Percentiles rank a stretch among this genome's conserved stretches.
phyloP scores from a whole-genome alignment of 305 asterid genomes.

The Solanum aculeatissimum region DNA sequence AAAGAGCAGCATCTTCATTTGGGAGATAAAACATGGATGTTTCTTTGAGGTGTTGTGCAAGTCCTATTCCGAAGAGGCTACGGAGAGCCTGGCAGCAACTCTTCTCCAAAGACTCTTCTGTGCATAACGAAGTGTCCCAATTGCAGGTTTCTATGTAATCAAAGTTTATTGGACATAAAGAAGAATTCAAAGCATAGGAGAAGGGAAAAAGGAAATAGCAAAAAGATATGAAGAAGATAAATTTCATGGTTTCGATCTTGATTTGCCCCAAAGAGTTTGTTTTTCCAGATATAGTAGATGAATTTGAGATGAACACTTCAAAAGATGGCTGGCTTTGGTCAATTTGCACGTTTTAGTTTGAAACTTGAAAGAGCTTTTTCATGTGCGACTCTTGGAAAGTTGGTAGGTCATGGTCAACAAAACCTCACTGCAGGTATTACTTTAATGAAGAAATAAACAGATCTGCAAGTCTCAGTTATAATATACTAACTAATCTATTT shows the following conservation, averaged over 20 bases:
- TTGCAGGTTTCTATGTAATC: conserved; percentile 42
- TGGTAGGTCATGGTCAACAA: not conserved
- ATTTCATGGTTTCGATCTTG: not conserved
- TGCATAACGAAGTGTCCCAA: conserved; percentile 50
- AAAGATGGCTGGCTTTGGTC: not conserved
- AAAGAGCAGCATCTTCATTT: conserved; percentile 23
- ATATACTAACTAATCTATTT: not conserved
- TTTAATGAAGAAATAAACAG: not conserved
- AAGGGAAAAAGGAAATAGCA: not conserved
- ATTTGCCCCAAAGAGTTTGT: not conserved
- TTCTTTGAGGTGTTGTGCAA: conserved; percentile 30
- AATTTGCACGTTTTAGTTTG: not conserved
- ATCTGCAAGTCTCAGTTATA: not conserved
- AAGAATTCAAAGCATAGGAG: conserved; percentile 10
- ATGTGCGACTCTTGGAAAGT: not conserved
- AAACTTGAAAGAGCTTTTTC: not conserved
- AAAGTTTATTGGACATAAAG: conserved; percentile 46
- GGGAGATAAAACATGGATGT: conserved; percentile 51
- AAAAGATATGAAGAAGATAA: not conserved
- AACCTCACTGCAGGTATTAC: not conserved
- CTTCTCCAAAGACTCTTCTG: conserved; percentile 10
- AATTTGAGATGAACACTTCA: not conserved
- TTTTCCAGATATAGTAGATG: not conserved
- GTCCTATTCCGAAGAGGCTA: conserved; percentile 48
- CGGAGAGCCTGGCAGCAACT: conserved; percentile 49